phyloP scores from a whole-genome alignment of 106 monocot genomes.

The Vanilla planifolia region DNA sequence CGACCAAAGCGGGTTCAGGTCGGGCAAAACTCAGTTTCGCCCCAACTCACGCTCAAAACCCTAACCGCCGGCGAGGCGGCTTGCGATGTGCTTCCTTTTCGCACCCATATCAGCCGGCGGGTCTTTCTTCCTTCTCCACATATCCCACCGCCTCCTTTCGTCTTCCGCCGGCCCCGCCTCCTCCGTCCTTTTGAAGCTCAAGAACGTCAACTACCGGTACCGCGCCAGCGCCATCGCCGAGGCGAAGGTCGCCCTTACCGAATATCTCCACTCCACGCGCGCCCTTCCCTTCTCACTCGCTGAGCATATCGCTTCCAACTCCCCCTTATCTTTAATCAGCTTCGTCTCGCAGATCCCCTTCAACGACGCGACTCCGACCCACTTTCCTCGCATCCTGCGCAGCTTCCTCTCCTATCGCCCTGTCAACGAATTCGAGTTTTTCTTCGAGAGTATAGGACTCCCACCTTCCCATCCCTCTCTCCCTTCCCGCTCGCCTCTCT shows the following conservation, averaged over 20 bases:
- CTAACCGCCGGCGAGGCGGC: background rate
- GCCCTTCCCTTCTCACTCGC: slow-evolving; percentile 61
- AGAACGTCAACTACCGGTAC: slow-evolving; percentile 47
- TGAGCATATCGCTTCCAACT: slow-evolving; percentile 59
- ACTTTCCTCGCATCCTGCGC: slow-evolving; percentile 40
- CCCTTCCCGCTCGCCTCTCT: slow-evolving; percentile 19
- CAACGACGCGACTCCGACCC: slow-evolving; percentile 8
- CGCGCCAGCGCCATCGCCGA: slow-evolving; percentile 34
- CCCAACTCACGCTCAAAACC: slow-evolving; percentile 3
- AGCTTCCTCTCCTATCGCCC: slow-evolving; percentile 56
- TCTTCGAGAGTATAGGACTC: slow-evolving; percentile 80
- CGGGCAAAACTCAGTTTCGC: too few species aligned
- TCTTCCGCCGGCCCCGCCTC: slow-evolving; percentile 1
- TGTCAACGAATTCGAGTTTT: slow-evolving; percentile 85
- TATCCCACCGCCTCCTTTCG: background rate
- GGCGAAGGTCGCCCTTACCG: slow-evolving; percentile 51
- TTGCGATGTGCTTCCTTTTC: background rate
- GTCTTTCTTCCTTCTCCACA: background rate
- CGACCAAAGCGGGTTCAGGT: too few species aligned
- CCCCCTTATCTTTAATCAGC: slow-evolving; percentile 50
- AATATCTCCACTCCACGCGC: slow-evolving; percentile 82
- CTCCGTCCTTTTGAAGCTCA: slow-evolving; percentile 21
- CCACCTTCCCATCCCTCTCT: background rate
- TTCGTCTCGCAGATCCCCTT: slow-evolving; percentile 42
- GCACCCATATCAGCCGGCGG: background rate